Evolutionary conservation across 495 filamentous ascomycete species (phyloP).

Genomic region (Rusavskia elegans): DNA sequence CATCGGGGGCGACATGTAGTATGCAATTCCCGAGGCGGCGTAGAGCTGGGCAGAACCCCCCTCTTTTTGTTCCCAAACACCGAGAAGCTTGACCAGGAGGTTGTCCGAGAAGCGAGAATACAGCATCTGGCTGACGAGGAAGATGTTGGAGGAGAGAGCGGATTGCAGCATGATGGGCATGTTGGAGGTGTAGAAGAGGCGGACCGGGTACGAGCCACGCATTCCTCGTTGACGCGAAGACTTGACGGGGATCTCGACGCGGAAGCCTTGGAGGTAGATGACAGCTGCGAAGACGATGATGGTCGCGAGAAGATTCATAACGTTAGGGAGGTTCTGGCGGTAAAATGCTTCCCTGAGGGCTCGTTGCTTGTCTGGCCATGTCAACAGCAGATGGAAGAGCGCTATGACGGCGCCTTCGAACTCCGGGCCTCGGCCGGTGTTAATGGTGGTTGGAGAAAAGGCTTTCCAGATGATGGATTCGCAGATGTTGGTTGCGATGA

Average conservation of each 20-base stretch:
- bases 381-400: slow-evolving; percentile 93
- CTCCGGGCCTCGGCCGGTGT: slow-evolving; percentile 96
- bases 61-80: slow-evolving; percentile 85
- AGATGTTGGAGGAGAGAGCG: slow-evolving; percentile 95
- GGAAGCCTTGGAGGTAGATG: slow-evolving; percentile 99
- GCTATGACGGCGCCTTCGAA: slow-evolving; percentile 99
- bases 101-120: slow-evolving; percentile 98
- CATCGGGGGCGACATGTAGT: slow-evolving; percentile 97
- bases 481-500: slow-evolving; percentile 99
- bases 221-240: slow-evolving; percentile 97
- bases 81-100: slow-evolving; percentile 87
- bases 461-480: slow-evolving; percentile 99
- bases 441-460: slow-evolving; percentile 97
- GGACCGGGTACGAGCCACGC: slow-evolving; percentile 60
- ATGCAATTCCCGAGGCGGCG: slow-evolving; percentile 80
- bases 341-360: slow-evolving; percentile 97
- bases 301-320: slow-evolving; percentile 96
- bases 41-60: slow-evolving; percentile 93
- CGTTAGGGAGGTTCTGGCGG: slow-evolving; percentile 97
- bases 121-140: slow-evolving; percentile 96
- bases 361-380: slow-evolving; percentile 96
- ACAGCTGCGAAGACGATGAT: slow-evolving; percentile 88
- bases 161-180: slow-evolving; percentile 99
- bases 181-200: slow-evolving; percentile 51
- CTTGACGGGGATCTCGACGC: slow-evolving; percentile 99